These are phyloP conservation scores for Nigrospora osmanthi DNA, from an alignment of 2,329 filamentous ascomycete genomes.

Conservation along the genomic window DNA sequence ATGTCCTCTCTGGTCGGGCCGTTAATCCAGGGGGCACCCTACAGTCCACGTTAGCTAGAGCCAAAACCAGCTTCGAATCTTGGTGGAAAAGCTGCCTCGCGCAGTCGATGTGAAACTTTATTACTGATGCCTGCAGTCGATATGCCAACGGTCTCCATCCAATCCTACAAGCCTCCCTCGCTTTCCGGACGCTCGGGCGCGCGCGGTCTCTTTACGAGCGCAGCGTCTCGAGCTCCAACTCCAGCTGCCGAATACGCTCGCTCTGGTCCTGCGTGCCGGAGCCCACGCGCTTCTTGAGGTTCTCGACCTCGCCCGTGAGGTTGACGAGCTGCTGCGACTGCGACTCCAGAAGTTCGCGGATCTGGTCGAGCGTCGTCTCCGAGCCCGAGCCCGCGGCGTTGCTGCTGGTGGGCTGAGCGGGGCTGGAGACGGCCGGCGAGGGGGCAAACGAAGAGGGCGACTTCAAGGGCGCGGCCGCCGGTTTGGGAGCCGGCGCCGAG, in stretches of 20 bases:
- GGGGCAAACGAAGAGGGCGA: slow-evolving; percentile 25
- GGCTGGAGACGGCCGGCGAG: slow-evolving; percentile 19
- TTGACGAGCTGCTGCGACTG: slow-evolving; percentile 70
- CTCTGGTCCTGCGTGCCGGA: slow-evolving; percentile 52
- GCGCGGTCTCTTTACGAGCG: slow-evolving; percentile 34
- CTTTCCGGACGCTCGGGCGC: background rate
- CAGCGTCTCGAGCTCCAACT: slow-evolving; percentile 59
- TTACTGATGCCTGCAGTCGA: background rate
- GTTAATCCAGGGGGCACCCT: no score
- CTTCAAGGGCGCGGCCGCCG: slow-evolving; percentile 32
- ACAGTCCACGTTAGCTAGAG: no score
- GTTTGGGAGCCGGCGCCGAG: slow-evolving; percentile 31
- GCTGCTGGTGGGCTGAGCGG: slow-evolving; percentile 24
- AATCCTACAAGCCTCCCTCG: background rate
- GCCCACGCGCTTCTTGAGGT: slow-evolving; percentile 71
- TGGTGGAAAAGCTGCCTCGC: no score
- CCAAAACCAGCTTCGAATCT: no score
- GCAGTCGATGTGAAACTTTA: no score
- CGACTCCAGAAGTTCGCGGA: slow-evolving; percentile 68
- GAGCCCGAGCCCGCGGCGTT: slow-evolving; percentile 38
- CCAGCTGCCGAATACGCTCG: slow-evolving; percentile 59
- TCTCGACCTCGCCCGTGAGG: slow-evolving; percentile 67
- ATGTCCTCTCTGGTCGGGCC: no score
- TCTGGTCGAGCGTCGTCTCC: slow-evolving; percentile 62
- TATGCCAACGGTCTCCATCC: background rate